phyloP scores from a whole-genome alignment of 768 basidiomycete genomes.

The Suillus weaverae region DNA sequence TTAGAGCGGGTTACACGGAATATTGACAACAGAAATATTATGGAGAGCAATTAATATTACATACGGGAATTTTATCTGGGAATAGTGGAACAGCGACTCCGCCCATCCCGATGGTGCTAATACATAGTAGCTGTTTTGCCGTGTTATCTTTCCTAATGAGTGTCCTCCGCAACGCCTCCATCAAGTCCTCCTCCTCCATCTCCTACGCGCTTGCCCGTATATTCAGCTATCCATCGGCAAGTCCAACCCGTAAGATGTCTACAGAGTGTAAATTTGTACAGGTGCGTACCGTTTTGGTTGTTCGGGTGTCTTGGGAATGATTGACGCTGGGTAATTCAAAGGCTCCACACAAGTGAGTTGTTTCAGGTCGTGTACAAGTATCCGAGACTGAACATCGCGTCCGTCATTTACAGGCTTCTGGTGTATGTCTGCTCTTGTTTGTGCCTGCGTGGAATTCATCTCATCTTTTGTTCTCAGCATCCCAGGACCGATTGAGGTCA shows the following conservation, averaged over 20 bases:
- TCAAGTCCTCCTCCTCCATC: conserved; percentile 6
- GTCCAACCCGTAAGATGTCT: conserved; percentile 17
- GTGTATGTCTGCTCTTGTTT: conserved; percentile 36
- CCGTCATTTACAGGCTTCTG: conserved; percentile 41
- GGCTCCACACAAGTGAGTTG: conserved; percentile 52
- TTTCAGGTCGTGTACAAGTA: conserved; percentile 4
- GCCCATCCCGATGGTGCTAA: conserved; percentile 6
- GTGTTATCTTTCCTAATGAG: conserved; percentile 15
- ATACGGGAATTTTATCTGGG: background rate
- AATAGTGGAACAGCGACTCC: conserved; percentile 4
- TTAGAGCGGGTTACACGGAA: conserved; percentile 12
- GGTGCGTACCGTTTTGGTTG: conserved; percentile 2
- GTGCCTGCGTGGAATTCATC: conserved; percentile 4
- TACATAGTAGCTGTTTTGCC: conserved; percentile 19
- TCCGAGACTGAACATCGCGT: conserved; percentile 24
- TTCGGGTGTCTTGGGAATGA: background rate
- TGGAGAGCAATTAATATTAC: background rate
- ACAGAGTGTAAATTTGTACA: conserved; percentile 24
- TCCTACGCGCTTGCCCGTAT: background rate
- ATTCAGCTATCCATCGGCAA: background rate
- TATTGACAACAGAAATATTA: conserved; percentile 7
- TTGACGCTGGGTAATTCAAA: conserved; percentile 18
- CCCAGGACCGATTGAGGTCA: conserved; percentile 63
- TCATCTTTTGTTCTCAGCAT: conserved; percentile 39
- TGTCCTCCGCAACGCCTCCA: conserved; percentile 12